Evolutionary conservation across 768 basidiomycete genomes (phyloP), one percentile per base, ranked within the genome.

Genomic region (Auriculariales sp.): DNA sequence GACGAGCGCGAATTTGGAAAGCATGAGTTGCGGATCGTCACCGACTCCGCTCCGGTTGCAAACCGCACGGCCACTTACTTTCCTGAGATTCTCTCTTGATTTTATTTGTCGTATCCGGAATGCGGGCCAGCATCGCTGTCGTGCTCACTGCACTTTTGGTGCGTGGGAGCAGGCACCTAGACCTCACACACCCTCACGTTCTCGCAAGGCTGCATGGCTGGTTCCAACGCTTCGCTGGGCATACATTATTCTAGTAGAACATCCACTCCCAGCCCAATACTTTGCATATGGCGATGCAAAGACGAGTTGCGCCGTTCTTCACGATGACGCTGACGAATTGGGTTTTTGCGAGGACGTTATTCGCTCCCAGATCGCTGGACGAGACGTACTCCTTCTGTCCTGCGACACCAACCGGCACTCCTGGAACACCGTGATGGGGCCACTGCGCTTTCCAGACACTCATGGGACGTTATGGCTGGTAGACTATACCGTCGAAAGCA

Each of bases 401-500:
- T 82, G 79, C 54, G 79, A 82, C 57, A 66, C 74, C 2, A 66
- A 62, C 47, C 70, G 69, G 62, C 70, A 70, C 53, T 60, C 68
- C 25, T 87, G 84, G 84, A 87, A 87, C 58, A 84, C 83, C 5
- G 83, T 71, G 30, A 61, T 62, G 60, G 84, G 84, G 0, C 83
- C 84, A 4, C 58, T 87, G 46, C 61, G 53, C 0, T 63, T 83
- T 56, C 80, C 83, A 1, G 56, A 63, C 3, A 74, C 77, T 3
- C 71, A 61, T n/a, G 84, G 81, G 0, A 65, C 69, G 3, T 64
- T 87, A 22, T 87, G 83, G 74, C 44, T 83, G 3, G 73, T 79
- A 15, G 46, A 55, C 11, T 55, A 59, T 61, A 25, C 61, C 65
- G 2, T 51, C 55, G 6, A 47, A 36, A 7, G 52, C 52, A n/a